phyloP scores from a whole-genome alignment of 371 early-diverging fungal species.

The Basidiobolus meristosporus region DNA sequence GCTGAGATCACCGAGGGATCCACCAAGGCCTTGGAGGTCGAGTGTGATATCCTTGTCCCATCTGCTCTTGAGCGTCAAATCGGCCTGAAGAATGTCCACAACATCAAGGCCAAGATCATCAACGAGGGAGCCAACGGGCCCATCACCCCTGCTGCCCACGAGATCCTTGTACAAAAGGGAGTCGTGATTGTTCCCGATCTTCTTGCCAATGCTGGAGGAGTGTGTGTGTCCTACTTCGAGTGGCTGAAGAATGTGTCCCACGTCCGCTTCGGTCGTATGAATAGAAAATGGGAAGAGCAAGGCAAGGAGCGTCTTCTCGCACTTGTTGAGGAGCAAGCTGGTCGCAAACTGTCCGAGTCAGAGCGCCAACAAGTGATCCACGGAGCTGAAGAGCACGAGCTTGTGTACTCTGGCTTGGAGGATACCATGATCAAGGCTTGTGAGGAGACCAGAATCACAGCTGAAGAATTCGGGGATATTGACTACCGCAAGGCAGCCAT shows the following conservation, averaged over 20 bases:
- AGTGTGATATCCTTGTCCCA: conserved; percentile 72
- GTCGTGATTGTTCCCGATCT: conserved; percentile 63
- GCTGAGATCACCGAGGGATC: conserved; percentile 40
- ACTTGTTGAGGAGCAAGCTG: no score
- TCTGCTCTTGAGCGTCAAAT: conserved; percentile 81
- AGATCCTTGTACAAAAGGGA: conserved; percentile 38
- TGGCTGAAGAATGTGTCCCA: conserved; percentile 83
- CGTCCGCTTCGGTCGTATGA: no score
- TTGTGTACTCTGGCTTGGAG: no score
- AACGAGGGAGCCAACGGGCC: conserved; percentile 86
- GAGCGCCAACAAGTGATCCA: no score
- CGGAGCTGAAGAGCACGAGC: no score
- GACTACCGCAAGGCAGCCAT: conserved; percentile 76
- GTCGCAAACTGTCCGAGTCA: no score
- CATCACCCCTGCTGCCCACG: conserved; percentile 62
- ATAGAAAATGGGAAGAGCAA: no score
- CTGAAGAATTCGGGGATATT: conserved; percentile 15
- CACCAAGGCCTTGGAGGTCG: conserved; percentile 44
- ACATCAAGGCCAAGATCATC: conserved; percentile 68
- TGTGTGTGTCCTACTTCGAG: conserved; percentile 56
- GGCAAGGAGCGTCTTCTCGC: no score
- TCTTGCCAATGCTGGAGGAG: conserved; percentile 74
- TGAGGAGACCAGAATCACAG: no score
- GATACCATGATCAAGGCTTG: no score
- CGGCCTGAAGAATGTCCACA: conserved; percentile 49